phyloP scores from a whole-genome alignment of 2,329 filamentous ascomycete species.

The Curvularia spicifera region DNA sequence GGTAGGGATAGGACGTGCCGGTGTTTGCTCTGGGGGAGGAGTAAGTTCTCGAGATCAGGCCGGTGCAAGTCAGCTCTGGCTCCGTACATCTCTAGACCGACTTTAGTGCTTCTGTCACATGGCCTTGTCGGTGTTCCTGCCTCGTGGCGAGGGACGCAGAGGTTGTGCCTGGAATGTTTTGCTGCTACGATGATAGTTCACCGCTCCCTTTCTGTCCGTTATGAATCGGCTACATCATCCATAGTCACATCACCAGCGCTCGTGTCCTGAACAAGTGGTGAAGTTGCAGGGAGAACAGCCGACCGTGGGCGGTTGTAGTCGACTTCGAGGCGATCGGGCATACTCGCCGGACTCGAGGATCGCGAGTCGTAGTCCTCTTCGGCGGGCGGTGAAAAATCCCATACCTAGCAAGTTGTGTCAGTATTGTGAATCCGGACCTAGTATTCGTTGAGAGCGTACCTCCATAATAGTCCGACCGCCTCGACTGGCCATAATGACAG shows the following conservation, averaged over 20 bases:
- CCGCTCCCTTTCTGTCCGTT: background rate
- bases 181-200: slow-evolving; percentile 3
- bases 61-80: background rate
- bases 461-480: slow-evolving; percentile 94
- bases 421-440: slow-evolving; percentile 9
- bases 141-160: background rate
- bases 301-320: slow-evolving; percentile 44
- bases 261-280: slow-evolving; percentile 32
- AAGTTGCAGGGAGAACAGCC: slow-evolving; percentile 36
- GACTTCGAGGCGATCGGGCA: slow-evolving; percentile 49
- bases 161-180: background rate
- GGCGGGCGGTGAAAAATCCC: slow-evolving; percentile 85
- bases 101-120: slow-evolving; percentile 1
- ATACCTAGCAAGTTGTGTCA: slow-evolving; percentile 68
- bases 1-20: background rate
- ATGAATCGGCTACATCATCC: slow-evolving; percentile 36
- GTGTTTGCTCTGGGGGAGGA: background rate
- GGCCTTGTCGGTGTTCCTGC: background rate
- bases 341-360: slow-evolving; percentile 52
- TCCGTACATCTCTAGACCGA: background rate
- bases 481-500: slow-evolving; percentile 90
- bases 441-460: slow-evolving; percentile 62
- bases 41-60: background rate
- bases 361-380: slow-evolving; percentile 56
- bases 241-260: slow-evolving; percentile 40